These are phyloP conservation scores for Ajuga reptans DNA, from an alignment of 305 asterid genomes.

Conservation along the genomic window DNA sequence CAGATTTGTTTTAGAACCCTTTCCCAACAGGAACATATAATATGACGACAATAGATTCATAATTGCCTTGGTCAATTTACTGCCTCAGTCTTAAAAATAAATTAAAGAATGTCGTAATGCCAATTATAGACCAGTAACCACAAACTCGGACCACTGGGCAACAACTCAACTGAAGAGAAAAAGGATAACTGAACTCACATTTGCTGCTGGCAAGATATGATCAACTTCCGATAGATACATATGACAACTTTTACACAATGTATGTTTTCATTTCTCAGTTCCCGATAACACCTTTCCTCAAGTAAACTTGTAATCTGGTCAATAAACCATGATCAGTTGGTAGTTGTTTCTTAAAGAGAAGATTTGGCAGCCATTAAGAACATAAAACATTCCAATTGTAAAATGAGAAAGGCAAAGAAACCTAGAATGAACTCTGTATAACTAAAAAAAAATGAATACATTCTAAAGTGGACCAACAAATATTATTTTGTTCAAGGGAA, in stretches of 20 bases:
- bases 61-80: slow-evolving; percentile 1
- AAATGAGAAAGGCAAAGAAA: not conserved
- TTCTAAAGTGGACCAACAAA: not conserved
- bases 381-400: slow-evolving; percentile 9
- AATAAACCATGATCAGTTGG: slow-evolving; percentile 21
- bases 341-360: not conserved
- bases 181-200: slow-evolving; percentile 52
- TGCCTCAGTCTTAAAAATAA: slow-evolving; percentile 17
- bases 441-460: not conserved
- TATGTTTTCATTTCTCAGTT: slow-evolving; percentile 55
- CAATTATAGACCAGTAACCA: slow-evolving; percentile 11
- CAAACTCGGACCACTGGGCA: not conserved
- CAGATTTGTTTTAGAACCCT: not conserved
- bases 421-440: not conserved
- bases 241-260: slow-evolving; percentile 56
- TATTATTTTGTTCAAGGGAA: slow-evolving; percentile 3
- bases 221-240: slow-evolving; percentile 62
- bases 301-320: slow-evolving; percentile 69
- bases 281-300: slow-evolving; percentile 73
- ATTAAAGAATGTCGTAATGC: slow-evolving; percentile 7
- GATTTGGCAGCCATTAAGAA: not conserved
- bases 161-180: slow-evolving; percentile 17
- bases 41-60: slow-evolving; percentile 3
- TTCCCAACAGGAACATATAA: slow-evolving; percentile 7
- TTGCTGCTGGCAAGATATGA: slow-evolving; percentile 62